These are phyloP conservation scores for Talaromyces sp. DNA, from an alignment of 2,329 filamentous ascomycete genomes.

Conservation along the genomic window DNA sequence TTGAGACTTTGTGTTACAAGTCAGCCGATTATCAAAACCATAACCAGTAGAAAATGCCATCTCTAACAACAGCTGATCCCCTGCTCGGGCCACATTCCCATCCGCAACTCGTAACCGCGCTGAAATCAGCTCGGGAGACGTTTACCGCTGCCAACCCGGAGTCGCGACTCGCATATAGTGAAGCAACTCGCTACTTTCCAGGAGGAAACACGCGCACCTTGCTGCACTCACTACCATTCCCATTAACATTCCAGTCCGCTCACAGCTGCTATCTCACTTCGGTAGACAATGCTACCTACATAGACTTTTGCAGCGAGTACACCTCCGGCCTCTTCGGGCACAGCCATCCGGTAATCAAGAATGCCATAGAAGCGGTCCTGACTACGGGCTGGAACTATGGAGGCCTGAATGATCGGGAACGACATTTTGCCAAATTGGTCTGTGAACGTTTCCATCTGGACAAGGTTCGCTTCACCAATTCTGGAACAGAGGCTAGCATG, in stretches of 20 bases:
- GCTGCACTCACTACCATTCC: no score
- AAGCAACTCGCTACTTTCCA: no score
- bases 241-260: slow-evolving; percentile 28
- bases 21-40: no score
- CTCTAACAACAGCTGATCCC: no score
- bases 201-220: no score
- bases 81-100: no score
- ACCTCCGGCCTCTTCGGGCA: slow-evolving; percentile 67
- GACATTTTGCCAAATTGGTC: slow-evolving; percentile 53
- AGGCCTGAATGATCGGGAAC: slow-evolving; percentile 54
- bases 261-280: slow-evolving; percentile 32
- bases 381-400: slow-evolving; percentile 57
- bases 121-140: no score
- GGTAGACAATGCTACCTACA: slow-evolving; percentile 38
- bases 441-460: slow-evolving; percentile 57
- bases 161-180: no score
- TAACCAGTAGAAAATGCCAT: no score
- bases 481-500: slow-evolving; percentile 46
- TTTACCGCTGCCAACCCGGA: no score
- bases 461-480: slow-evolving; percentile 62
- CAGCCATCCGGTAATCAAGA: slow-evolving; percentile 56
- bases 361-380: slow-evolving; percentile 50
- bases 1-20: no score
- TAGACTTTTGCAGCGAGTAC: slow-evolving; percentile 63
- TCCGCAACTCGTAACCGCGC: no score